Conservation (phyloP, 768 basidiomycete genomes). For the Nevesoporus exiguus region DNA sequence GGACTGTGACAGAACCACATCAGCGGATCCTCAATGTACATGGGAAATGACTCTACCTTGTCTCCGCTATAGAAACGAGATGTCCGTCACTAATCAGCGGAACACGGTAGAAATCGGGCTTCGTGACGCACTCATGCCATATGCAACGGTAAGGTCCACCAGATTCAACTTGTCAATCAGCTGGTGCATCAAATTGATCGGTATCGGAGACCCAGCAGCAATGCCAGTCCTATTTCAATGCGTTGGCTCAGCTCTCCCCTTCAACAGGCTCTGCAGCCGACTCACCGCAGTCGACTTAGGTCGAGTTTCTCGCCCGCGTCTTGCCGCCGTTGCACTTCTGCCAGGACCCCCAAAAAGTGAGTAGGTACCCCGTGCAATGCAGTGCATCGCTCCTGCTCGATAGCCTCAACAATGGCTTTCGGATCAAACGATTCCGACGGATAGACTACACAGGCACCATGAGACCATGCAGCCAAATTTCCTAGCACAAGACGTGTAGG, state of each 20-base stretch:
- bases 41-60: constrained; percentile 41
- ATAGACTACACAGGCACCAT: constrained; percentile 73
- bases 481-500: constrained; percentile 71
- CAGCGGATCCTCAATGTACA: neutral
- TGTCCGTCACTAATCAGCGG: constrained; percentile 8
- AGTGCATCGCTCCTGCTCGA: constrained; percentile 68
- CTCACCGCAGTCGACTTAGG: constrained; percentile 52
- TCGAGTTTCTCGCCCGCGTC: constrained; percentile 45
- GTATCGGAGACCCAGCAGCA: constrained; percentile 75
- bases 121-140: constrained; percentile 75
- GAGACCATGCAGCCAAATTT: constrained; percentile 74
- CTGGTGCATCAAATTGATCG: constrained; percentile 74
- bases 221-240: constrained; percentile 63
- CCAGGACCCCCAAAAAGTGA: constrained; percentile 73
- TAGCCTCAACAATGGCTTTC: constrained; percentile 61
- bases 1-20: constrained; percentile 48
- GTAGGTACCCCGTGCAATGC: constrained; percentile 84
- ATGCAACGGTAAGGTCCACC: constrained; percentile 69
- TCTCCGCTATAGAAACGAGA: constrained; percentile 63
- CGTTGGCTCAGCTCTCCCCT: neutral
- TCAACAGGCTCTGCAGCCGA: neutral
- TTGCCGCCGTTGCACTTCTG: constrained; percentile 58
- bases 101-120: neutral
- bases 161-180: constrained; percentile 68
- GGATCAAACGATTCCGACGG: constrained; percentile 65